Evolutionary conservation across 257 asterid genomes (phyloP), one percentile per base, ranked within the genome.

Genomic region (Anisodus tanguticus): DNA sequence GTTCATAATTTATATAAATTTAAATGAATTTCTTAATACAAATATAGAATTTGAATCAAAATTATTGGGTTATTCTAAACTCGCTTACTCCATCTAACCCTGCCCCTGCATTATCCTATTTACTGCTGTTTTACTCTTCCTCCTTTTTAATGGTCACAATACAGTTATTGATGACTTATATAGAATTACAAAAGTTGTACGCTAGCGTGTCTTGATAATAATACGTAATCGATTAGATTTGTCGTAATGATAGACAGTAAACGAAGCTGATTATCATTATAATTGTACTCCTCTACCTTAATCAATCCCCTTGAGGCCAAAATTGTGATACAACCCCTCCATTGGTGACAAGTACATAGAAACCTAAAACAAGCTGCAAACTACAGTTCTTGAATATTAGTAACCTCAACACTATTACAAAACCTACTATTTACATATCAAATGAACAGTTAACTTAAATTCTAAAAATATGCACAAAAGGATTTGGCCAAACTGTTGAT

Each of bases 281-380:
- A 59, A 9, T 37, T 47, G 58, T 16, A 67, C 58, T 49, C 49
- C 19, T 51, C 58, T 54, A 16, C 53, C 31, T n/a, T 63, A 66
- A 35, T 68, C 54, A 66, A 76, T 3, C 6, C 9, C 26, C 6
- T 78, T 15, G 9, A 37, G 69, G 85, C 67, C 19, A 86, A 86
- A 90, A 81, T 71, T 84, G 87, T 82, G 35, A 87, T 3, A 49
- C 26, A 77, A 58, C 47, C 83, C 80, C 85, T 31, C 31, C 39
- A 19, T 67, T 45, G 64, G 82, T 12, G 26, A 19, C 8, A 66
- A 26, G 17, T 17, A 9, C 35, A 35, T 6, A 12, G 4, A 0
- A 57, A 57, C 19, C 19, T 53, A 53, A 53, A 53, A 53, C 57
- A 53, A 53, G 5, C 45, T 3, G 6, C 15, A 78, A 37, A 41